Evolutionary conservation across 2,329 filamentous ascomycete species (phyloP), one percentile per base, ranked within the genome.

Genomic region (Beauveria bassiana): DNA sequence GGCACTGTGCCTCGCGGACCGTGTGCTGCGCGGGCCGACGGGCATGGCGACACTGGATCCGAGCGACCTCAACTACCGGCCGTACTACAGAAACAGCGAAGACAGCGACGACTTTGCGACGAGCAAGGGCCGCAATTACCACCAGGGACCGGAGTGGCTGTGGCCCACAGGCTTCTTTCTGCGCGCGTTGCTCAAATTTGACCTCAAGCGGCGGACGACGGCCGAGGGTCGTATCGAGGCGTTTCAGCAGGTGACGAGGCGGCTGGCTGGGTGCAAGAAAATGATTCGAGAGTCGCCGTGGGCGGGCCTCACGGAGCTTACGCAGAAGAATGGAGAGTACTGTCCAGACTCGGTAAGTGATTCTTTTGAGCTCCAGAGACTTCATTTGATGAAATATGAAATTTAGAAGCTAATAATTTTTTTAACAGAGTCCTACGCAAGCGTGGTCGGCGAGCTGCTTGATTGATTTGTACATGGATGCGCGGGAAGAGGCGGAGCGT

Each of bases 101-200:
- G 95, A 99, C 75, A 93, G 88, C 63, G 86, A 85, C 14, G 90
- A 98, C 73, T 98, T 97, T 70, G 85, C 90, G 12, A 98, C 93
- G 0, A 86, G 89, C 68, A 98, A 98, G 75, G 95, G 95, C 55
- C 84, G 95, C 61, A 99, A 98, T 75, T 99, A 99, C 76, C 95
- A 99, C 74, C 93, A 98, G 74, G 95, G 95, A 5, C 96, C 95
- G 0, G 95, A 99, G 74, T 99, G 95, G 95, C 78, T 97, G 26
- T 99, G 95, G 95, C 96, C 93, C 0, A 93, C 91, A 1, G 95
- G 95, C 5, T 99, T 92, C 79, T 99, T 96, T 81, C 80, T 97
- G 24, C 87, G 96, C 54, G 95, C 95, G 1, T 78, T 99, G 66
- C 82, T 99, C 65, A 90, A 92, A 73, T 98, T 98, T 70, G 92